These are phyloP conservation scores for Citrullus mucosospermus DNA, from an alignment of 306 rosid genomes.

Conservation along the genomic window DNA sequence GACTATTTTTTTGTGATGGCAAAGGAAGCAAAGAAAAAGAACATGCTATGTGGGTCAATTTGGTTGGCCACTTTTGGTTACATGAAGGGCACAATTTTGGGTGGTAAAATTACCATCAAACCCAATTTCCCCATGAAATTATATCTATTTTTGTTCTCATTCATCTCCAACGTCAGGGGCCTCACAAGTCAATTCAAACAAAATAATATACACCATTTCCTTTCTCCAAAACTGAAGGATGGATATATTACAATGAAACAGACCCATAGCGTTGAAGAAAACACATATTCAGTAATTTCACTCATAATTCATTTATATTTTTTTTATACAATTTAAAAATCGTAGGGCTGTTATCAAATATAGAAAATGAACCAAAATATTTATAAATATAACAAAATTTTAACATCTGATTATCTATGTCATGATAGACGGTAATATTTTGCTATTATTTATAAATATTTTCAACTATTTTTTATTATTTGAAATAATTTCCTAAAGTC, in stretches of 20 bases:
- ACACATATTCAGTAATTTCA: background rate
- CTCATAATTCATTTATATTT: background rate
- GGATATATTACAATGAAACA: background rate
- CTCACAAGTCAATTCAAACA: background rate
- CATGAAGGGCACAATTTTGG: background rate
- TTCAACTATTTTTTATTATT: too few relatives aligned
- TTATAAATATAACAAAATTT: too few relatives aligned
- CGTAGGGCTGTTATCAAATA: too few relatives aligned
- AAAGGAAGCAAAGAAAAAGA: background rate
- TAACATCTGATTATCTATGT: too few relatives aligned
- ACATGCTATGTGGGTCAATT: slow-evolving; percentile 4
- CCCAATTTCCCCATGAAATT: background rate
- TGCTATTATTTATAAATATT: too few relatives aligned
- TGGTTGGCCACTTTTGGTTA: slow-evolving; percentile 1
- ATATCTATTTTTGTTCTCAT: background rate
- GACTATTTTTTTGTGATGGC: background rate
- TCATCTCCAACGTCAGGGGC: background rate
- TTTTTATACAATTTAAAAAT: too few relatives aligned
- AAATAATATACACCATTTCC: background rate
- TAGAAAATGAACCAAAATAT: too few relatives aligned
- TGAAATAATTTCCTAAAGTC: too few relatives aligned
- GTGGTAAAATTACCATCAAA: background rate
- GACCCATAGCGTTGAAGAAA: background rate
- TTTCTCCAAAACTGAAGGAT: background rate
- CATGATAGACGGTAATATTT: too few relatives aligned